Percentiles rank a stretch among this genome's conserved stretches.
Evolutionary conservation across 352 stramenopile species (phyloP).

Genomic region (Phytophthora constricta): DNA sequence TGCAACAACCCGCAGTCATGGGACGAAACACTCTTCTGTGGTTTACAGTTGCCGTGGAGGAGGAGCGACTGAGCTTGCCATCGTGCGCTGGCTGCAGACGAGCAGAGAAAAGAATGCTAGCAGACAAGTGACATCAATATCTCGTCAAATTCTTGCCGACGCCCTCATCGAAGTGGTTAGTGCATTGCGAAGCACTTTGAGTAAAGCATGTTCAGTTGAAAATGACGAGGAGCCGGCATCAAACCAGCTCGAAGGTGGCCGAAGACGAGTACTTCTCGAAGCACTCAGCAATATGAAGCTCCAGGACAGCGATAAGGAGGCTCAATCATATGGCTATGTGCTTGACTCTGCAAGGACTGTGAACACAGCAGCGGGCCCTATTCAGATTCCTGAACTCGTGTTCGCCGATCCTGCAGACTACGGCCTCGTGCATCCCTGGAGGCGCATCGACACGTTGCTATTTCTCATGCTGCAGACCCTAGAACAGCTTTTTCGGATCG

Average conservation of each 20-base stretch:
- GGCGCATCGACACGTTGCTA: constrained; percentile 55
- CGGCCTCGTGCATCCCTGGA: constrained; percentile 63
- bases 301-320: constrained; percentile 1
- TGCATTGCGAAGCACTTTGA: constrained; percentile 37
- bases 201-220: constrained; percentile 3
- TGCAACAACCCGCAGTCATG: background rate
- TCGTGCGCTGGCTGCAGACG: constrained; percentile 36
- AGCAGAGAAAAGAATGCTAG: background rate
- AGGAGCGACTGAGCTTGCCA: constrained; percentile 50
- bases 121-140: constrained; percentile 6
- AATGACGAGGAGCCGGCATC: too few relatives aligned
- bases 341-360: constrained; percentile 42
- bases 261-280: constrained; percentile 39
- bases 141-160: constrained; percentile 28
- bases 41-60: constrained; percentile 50
- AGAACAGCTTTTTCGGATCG: constrained; percentile 65
- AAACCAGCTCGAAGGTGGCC: constrained; percentile 13
- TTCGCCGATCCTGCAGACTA: constrained; percentile 38
- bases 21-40: background rate
- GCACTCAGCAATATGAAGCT: constrained; percentile 13
- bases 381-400: constrained; percentile 49
- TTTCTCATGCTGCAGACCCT: constrained; percentile 54
- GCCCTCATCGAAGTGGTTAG: constrained; percentile 47
- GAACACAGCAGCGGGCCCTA: constrained; percentile 33
- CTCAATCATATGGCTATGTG: constrained; percentile 29